Base-by-base conservation (phyloP, 257 asterid genomes). In the Nicotiana tabacum region DNA sequence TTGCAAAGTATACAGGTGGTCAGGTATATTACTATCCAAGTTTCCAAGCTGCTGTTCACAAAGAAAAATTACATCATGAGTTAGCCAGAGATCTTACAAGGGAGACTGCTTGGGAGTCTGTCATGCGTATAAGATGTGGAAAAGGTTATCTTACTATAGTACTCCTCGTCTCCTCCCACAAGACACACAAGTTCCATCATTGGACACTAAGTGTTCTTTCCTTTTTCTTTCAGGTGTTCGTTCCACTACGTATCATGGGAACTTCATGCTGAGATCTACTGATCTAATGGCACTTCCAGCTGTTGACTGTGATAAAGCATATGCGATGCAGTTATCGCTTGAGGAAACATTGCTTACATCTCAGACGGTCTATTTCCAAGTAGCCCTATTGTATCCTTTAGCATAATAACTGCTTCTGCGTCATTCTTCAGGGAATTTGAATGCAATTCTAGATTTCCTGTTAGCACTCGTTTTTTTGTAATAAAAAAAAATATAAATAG, bases 31-130 rank as follows among this genome's bases (percentile, higher is more conserved):
- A 92, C 85, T 96, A 94, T 88, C 99, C 97, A 77, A 87, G 91
- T 88, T 96, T 96, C 90, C 93, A 83, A 80, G 86, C 97, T 30
- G 74, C 86, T 82, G 37, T 85, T 85, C 97, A 95, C 83, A 82
- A 87, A 88, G 97, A 96, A 60, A 96, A 90, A 86, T 88, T 96
- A 88, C 89, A 83, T 81, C 97, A 96, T 82, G 99, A 94, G 87
- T 88, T 96, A 77, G 83, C 90, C 84, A 91, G 99, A 89, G 99
- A 96, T 89, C 95, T 96, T 77, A 96, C 96, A 33, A 88, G 98
- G 84, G 98, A 94, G 88, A 96, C 98, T 82, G 99, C 98, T 2
- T 96, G 99, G 99, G 99, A 96, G 87, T 88, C 98, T 18, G 99
- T 96, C 83, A 89, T 96, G 97, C 93, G 98, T 66, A 93, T 96